phyloP scores from a whole-genome alignment of 176 grass and related monocot genomes.

The Aegilops bicornis region DNA sequence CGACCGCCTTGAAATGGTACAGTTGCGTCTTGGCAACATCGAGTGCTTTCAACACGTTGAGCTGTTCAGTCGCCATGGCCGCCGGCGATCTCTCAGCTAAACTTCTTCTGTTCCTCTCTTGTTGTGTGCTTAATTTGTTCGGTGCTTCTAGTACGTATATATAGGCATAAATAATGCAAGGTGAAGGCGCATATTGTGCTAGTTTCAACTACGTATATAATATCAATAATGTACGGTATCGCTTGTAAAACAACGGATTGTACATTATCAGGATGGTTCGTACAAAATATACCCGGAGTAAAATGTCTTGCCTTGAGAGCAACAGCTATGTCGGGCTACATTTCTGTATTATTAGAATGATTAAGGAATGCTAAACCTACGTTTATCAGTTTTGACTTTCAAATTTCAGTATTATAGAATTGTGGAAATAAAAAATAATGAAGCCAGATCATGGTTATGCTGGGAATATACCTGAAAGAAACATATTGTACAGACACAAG shows the following conservation, averaged over 20 bases:
- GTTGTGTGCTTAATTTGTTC: too few species aligned
- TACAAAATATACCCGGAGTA: too few species aligned
- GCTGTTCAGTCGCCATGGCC: slow-evolving; percentile 52
- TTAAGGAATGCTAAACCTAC: neutral
- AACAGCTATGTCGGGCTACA: neutral
- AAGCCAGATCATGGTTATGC: neutral
- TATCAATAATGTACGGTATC: neutral
- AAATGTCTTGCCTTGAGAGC: neutral
- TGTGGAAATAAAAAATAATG: neutral
- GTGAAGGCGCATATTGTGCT: too few species aligned
- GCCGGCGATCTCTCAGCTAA: neutral
- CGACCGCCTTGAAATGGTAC: slow-evolving; percentile 79
- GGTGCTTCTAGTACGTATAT: neutral
- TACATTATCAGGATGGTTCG: too few species aligned
- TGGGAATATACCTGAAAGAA: neutral
- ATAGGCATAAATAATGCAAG: neutral
- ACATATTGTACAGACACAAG: slow-evolving; percentile 55
- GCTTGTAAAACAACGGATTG: too few species aligned
- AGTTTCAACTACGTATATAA: neutral
- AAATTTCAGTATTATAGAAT: neutral
- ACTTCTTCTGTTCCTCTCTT: too few species aligned
- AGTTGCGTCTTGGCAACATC: slow-evolving; percentile 69
- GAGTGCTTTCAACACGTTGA: slow-evolving; percentile 53
- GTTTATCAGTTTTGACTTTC: neutral
- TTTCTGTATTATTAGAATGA: neutral